phyloP scores from a whole-genome alignment of 768 basidiomycete species.

The Erythrobasidium yunnanense region DNA sequence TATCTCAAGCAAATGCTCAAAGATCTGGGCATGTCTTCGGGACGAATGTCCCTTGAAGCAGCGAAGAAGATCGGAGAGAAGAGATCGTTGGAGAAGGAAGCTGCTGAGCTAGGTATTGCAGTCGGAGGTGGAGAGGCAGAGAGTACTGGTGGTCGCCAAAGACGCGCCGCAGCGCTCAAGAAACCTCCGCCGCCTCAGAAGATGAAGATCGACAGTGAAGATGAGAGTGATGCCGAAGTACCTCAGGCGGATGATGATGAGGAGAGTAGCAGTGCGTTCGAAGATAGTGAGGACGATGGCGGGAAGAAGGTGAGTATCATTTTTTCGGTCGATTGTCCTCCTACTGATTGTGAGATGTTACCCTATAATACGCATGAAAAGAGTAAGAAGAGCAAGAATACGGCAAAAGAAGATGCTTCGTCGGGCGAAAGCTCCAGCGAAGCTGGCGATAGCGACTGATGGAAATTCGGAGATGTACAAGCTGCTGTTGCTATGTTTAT shows the following conservation, averaged over 20 bases:
- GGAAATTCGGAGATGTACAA: no score
- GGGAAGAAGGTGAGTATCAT: neutral
- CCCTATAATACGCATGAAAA: no score
- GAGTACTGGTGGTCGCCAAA: neutral
- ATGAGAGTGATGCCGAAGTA: neutral
- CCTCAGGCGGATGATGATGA: neutral
- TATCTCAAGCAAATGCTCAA: conserved; percentile 18
- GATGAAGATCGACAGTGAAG: conserved; percentile 5
- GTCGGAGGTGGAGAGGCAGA: neutral
- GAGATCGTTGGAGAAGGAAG: conserved; percentile 23
- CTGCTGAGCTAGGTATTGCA: conserved; percentile 3
- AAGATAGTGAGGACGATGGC: conserved; percentile 1
- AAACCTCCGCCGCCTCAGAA: neutral
- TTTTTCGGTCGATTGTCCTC: neutral
- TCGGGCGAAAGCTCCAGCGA: no score
- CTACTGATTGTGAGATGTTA: no score
- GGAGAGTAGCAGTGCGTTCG: neutral
- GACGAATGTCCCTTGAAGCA: conserved; percentile 17
- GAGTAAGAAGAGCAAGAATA: no score
- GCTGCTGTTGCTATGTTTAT: no score
- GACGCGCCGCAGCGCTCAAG: conserved; percentile 4
- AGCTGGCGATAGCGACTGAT: no score
- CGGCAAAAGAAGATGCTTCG: no score
- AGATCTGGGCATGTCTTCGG: conserved; percentile 17
- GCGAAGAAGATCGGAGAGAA: conserved; percentile 23